Conservation (phyloP, 2,329 filamentous ascomycete genomes). For the Trichoderma sp. region DNA sequence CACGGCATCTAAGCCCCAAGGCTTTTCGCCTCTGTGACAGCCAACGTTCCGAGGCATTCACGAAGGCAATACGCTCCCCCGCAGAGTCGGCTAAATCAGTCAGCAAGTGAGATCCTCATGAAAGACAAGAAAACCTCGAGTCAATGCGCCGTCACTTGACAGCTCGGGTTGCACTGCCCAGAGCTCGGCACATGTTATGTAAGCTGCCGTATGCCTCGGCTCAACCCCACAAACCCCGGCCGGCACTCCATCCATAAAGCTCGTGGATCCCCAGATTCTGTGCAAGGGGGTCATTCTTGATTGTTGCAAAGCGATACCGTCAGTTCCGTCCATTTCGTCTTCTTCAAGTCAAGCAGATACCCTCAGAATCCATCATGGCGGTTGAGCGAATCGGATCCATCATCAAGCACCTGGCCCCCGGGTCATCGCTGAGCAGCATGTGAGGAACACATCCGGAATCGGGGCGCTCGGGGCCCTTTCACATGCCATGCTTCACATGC, state of each 20-base stretch:
- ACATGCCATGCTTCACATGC: slow-evolving; percentile 10
- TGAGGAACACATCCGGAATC: slow-evolving; percentile 51
- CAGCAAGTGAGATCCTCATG: neutral
- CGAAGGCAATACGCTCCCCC: slow-evolving; percentile 2
- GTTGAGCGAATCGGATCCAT: slow-evolving; percentile 85
- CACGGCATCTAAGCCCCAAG: neutral
- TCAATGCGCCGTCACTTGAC: neutral
- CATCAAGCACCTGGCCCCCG: slow-evolving; percentile 80
- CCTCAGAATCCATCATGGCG: slow-evolving; percentile 61
- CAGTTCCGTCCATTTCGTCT: neutral
- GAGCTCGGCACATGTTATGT: slow-evolving; percentile 24
- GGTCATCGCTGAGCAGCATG: slow-evolving; percentile 74
- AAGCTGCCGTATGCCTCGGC: slow-evolving; percentile 26
- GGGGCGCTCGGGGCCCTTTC: neutral
- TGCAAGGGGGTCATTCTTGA: neutral
- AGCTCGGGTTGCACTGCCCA: no score
- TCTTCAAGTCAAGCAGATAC: neutral
- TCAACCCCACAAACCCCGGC: slow-evolving; percentile 27
- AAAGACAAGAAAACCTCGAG: neutral
- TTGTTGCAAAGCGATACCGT: neutral
- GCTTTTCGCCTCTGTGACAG: neutral
- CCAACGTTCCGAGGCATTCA: neutral
- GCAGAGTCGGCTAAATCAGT: neutral
- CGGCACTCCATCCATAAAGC: slow-evolving; percentile 22
- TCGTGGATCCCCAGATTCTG: slow-evolving; percentile 19